Conservation (phyloP, 768 basidiomycete species). For the Filobasidium wieringae region DNA sequence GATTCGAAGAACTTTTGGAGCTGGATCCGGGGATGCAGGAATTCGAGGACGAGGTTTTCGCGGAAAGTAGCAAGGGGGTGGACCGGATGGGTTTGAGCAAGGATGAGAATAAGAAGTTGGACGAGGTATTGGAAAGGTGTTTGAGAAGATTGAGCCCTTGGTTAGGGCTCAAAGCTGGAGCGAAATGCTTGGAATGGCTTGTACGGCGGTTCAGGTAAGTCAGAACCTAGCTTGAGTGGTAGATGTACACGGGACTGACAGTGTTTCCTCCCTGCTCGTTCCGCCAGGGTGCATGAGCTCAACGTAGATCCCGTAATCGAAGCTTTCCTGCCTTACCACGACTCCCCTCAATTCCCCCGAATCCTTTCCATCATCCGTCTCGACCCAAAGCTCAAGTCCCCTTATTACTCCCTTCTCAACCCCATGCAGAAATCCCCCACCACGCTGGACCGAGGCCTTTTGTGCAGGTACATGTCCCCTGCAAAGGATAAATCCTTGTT, state of each 20-base stretch:
- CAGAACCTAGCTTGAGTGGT: background rate
- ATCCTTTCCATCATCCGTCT: conserved; percentile 73
- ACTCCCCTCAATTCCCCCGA: conserved; percentile 85
- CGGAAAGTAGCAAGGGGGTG: conserved; percentile 56
- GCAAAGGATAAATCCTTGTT: conserved; percentile 40
- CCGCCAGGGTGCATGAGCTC: conserved; percentile 74
- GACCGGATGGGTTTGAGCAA: conserved; percentile 66
- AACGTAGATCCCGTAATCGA: conserved; percentile 66
- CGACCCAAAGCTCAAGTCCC: conserved; percentile 15
- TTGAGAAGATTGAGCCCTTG: conserved; percentile 64
- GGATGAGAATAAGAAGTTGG: conserved; percentile 55
- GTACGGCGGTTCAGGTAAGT: conserved; percentile 76
- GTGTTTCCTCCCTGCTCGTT: background rate
- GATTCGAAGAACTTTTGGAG: conserved; percentile 57
- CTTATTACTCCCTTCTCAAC: conserved; percentile 25
- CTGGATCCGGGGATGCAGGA: conserved; percentile 50
- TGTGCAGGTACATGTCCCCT: conserved; percentile 63
- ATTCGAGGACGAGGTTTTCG: conserved; percentile 66
- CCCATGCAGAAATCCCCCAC: conserved; percentile 58
- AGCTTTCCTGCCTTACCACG: conserved; percentile 87
- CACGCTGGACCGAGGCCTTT: conserved; percentile 56
- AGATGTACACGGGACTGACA: background rate
- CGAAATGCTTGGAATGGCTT: conserved; percentile 85
- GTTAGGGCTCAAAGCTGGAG: conserved; percentile 66
- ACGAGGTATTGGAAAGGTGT: conserved; percentile 52